phyloP scores from a whole-genome alignment of 306 rosid genomes.

The Rosa persica region DNA sequence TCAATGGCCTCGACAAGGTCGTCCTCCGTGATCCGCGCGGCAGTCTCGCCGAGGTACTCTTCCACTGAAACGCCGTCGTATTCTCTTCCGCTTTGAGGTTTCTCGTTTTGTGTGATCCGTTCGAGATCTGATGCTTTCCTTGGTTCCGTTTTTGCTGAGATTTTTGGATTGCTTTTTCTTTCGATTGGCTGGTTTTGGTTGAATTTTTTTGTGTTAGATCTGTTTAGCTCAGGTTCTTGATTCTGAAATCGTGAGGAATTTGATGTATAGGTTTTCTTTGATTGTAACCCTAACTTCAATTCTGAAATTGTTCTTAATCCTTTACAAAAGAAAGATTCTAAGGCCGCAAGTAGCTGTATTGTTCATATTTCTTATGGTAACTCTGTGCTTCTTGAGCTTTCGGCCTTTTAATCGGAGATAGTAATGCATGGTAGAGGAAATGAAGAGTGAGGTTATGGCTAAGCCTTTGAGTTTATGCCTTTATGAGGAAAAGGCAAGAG shows the following conservation, averaged over 20 bases:
- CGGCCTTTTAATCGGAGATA: too few relatives aligned
- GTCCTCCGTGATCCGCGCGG: conserved; percentile 49
- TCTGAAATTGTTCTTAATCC: neutral
- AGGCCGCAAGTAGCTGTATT: neutral
- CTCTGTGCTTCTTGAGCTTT: neutral
- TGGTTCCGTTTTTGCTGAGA: neutral
- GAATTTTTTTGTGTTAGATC: neutral
- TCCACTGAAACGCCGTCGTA: conserved; percentile 27
- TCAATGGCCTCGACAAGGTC: conserved; percentile 59
- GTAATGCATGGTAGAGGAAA: neutral
- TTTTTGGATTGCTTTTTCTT: neutral
- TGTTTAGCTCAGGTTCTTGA: conserved; percentile 1
- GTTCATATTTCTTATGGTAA: neutral
- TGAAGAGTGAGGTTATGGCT: neutral
- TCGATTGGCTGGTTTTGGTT: neutral
- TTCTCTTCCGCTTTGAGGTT: conserved; percentile 25
- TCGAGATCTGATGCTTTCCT: conserved; percentile 13
- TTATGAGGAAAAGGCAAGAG: neutral
- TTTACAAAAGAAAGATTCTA: neutral
- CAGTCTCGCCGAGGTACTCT: conserved; percentile 40
- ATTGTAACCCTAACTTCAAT: neutral
- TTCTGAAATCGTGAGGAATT: neutral
- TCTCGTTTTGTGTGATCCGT: neutral
- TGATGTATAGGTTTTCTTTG: neutral
- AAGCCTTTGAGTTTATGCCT: neutral